Conservation (phyloP, 2,329 filamentous ascomycete genomes). For the Epichloe sibirici region DNA sequence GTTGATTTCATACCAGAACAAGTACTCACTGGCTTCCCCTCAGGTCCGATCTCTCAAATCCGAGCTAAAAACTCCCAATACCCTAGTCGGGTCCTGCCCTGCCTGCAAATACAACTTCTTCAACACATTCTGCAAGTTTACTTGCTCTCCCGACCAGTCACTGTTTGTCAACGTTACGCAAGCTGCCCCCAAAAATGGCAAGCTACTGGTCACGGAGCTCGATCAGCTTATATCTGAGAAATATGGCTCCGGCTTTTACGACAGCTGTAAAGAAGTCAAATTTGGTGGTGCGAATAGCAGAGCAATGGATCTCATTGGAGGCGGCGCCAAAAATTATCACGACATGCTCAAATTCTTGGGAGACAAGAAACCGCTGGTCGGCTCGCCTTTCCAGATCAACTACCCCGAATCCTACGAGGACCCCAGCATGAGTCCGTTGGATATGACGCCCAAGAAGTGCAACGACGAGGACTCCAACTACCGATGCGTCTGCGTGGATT, state of each 20-base stretch:
- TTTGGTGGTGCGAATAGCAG: slow-evolving; percentile 88
- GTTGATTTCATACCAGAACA: background rate
- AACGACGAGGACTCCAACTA: slow-evolving; percentile 80
- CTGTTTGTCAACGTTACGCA: slow-evolving; percentile 87
- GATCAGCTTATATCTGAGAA: slow-evolving; percentile 78
- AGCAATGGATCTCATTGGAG: slow-evolving; percentile 92
- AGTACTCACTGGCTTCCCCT: background rate
- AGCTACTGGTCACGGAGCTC: slow-evolving; percentile 67
- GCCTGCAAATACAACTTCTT: slow-evolving; percentile 98
- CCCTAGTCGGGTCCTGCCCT: slow-evolving; percentile 84
- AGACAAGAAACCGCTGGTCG: slow-evolving; percentile 69
- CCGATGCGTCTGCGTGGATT: slow-evolving; percentile 89
- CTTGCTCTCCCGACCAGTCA: slow-evolving; percentile 93
- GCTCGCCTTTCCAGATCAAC: slow-evolving; percentile 97
- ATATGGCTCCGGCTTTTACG: slow-evolving; percentile 80
- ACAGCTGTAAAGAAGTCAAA: slow-evolving; percentile 98
- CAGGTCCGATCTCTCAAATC: slow-evolving; percentile 69
- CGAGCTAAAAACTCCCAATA: slow-evolving; percentile 76
- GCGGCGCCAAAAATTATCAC: slow-evolving; percentile 81
- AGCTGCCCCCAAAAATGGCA: slow-evolving; percentile 47
- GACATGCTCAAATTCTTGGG: slow-evolving; percentile 85
- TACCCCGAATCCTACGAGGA: slow-evolving; percentile 57
- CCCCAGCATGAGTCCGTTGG: slow-evolving; percentile 56
- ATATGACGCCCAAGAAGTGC: slow-evolving; percentile 71
- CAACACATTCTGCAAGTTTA: slow-evolving; percentile 96